phyloP scores from a whole-genome alignment of 192 early-diverging fungal species.

The Lunasporangiospora selenospora region DNA sequence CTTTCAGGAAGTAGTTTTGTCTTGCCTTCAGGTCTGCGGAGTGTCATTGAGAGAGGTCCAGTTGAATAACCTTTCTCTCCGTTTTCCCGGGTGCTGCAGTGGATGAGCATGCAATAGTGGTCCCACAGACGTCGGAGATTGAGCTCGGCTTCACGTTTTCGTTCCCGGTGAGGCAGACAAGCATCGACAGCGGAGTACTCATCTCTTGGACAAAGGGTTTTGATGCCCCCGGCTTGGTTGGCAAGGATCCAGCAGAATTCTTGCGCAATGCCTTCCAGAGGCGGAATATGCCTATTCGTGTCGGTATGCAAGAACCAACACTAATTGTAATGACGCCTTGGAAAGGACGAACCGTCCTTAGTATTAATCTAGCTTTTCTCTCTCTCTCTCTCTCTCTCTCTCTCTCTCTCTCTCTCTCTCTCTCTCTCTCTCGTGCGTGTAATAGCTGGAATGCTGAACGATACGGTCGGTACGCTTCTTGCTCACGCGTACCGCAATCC shows the following conservation, averaged over 20 bases:
- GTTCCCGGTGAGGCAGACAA: slow-evolving; percentile 86
- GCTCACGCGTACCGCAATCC: slow-evolving; percentile 83
- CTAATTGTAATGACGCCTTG: too few species aligned
- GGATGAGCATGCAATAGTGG: background rate
- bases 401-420: too few species aligned
- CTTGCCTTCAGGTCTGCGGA: too few species aligned
- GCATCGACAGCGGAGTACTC: slow-evolving; percentile 67
- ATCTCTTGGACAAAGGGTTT: slow-evolving; percentile 91
- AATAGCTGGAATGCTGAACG: slow-evolving; percentile 86
- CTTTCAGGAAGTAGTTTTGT: slow-evolving; percentile 53
- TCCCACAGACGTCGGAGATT: slow-evolving; percentile 8
- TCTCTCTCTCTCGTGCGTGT: too few species aligned
- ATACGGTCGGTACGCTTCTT: slow-evolving; percentile 92
- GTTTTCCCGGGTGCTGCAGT: too few species aligned
- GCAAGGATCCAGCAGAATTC: slow-evolving; percentile 82
- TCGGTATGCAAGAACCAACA: slow-evolving; percentile 12
- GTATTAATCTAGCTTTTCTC: too few species aligned
- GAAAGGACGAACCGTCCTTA: too few species aligned
- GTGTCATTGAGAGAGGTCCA: too few species aligned
- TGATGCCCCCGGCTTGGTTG: slow-evolving; percentile 68
- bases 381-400: too few species aligned
- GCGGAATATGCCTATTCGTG: slow-evolving; percentile 72
- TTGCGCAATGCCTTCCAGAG: slow-evolving; percentile 76
- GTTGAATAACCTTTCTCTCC: background rate
- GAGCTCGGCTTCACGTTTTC: slow-evolving; percentile 93